Percentiles rank a stretch among this genome's conserved stretches.
These are phyloP conservation scores for Penicillium italicum DNA, from an alignment of 2,329 filamentous ascomycete genomes.

Conservation along the genomic window DNA sequence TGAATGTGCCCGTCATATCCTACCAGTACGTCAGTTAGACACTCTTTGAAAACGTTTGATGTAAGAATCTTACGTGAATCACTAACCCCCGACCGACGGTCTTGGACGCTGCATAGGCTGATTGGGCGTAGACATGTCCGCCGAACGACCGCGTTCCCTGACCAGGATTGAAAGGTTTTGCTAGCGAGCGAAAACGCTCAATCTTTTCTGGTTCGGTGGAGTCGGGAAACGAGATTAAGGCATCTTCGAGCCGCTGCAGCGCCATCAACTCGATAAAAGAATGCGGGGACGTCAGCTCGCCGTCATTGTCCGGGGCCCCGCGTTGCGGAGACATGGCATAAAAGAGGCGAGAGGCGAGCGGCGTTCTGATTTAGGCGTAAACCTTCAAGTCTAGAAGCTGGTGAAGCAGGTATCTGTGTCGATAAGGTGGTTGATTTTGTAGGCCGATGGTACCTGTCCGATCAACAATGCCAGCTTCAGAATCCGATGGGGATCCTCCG, in stretches of 20 bases:
- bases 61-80: conserved; percentile 47
- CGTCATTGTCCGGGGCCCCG: conserved; percentile 1
- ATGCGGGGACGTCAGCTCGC: conserved; percentile 14
- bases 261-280: conserved; percentile 34
- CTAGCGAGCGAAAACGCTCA: conserved; percentile 30
- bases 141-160: conserved; percentile 48
- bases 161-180: conserved; percentile 43
- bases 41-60: background rate
- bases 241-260: conserved; percentile 26
- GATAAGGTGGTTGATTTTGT: background rate
- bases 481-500: background rate
- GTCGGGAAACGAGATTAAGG: conserved; percentile 3
- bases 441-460: background rate
- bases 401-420: background rate
- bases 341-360: background rate
- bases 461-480: background rate
- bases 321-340: conserved; percentile 18
- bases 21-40: conserved; percentile 20
- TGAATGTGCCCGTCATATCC: conserved; percentile 54
- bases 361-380: background rate
- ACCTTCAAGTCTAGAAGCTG: background rate
- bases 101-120: conserved; percentile 55
- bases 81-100: conserved; percentile 51
- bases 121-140: conserved; percentile 57
- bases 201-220: conserved; percentile 25